phyloP scores from a whole-genome alignment of 345 rosid species.

The Sisymbrium altissimum region DNA sequence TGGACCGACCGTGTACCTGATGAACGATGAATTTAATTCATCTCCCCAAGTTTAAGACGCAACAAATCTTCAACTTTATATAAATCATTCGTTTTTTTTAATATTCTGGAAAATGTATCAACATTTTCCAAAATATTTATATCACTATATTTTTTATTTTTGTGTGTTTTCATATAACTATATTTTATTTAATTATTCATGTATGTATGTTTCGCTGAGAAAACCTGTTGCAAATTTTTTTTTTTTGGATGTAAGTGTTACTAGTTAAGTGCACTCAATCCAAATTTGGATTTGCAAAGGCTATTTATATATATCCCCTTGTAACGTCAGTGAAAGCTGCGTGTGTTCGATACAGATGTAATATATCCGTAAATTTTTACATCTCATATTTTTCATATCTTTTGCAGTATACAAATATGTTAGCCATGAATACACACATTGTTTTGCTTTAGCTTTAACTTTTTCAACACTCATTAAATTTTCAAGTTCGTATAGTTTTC shows the following conservation, averaged over 20 bases:
- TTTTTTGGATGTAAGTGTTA: constrained; percentile 1
- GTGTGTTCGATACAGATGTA: constrained; percentile 11
- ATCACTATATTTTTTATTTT: not conserved
- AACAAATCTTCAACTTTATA: constrained; percentile 1
- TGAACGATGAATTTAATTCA: constrained; percentile 38
- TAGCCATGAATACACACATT: not conserved
- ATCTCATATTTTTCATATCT: not conserved
- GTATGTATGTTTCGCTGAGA: not conserved
- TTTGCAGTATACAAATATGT: not conserved
- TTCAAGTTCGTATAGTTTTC: not conserved
- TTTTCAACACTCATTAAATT: not conserved
- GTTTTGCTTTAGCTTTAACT: not conserved
- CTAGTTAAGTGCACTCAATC: constrained; percentile 18
- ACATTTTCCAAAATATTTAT: constrained; percentile 13
- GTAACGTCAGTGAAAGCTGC: constrained; percentile 2
- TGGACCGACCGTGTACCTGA: constrained; percentile 53
- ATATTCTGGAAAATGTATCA: constrained; percentile 8
- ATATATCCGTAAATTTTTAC: not conserved
- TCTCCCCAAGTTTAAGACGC: constrained; percentile 14
- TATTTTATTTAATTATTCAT: constrained; percentile 1
- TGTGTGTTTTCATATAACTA: not conserved
- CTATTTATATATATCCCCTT: not conserved
- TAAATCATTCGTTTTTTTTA: not conserved
- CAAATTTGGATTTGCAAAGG: constrained; percentile 19
- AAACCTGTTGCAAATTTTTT: not conserved